phyloP scores from a whole-genome alignment of 441 rosid species.

The Populus hybrid region DNA sequence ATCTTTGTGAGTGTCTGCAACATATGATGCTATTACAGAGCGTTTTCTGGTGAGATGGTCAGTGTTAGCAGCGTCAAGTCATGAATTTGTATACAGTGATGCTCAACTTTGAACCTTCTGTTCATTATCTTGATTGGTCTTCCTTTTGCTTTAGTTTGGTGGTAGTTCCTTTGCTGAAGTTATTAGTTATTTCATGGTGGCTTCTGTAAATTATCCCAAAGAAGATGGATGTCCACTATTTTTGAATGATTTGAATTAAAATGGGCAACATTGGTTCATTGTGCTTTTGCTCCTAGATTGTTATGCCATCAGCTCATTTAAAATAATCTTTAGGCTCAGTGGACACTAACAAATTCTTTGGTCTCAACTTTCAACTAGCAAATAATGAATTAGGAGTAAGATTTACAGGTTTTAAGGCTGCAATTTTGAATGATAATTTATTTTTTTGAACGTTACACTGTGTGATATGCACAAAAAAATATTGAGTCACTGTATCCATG shows the following conservation, averaged over 20 bases:
- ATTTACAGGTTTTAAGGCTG: neutral
- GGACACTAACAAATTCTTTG: neutral
- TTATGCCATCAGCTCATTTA: neutral
- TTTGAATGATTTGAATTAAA: neutral
- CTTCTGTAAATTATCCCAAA: neutral
- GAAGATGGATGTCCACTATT: neutral
- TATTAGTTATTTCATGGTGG: neutral
- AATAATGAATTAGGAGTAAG: neutral
- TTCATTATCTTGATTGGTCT: neutral
- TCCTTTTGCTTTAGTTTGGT: neutral
- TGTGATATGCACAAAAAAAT: neutral
- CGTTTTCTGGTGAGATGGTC: no score
- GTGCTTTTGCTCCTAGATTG: neutral
- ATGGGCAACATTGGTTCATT: neutral
- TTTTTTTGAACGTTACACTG: neutral
- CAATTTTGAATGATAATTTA: neutral
- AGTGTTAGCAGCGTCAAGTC: no score
- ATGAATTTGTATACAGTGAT: neutral
- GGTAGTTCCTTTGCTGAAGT: neutral
- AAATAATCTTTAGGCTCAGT: neutral
- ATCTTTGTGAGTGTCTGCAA: neutral
- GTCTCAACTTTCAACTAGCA: neutral
- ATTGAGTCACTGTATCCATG: neutral
- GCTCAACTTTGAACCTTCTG: slow-evolving; percentile 1
- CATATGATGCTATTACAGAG: neutral